A percentile compares a stretch with the other conserved stretches of the same genome.
Conservation (phyloP, 148 eudicot species). For the Spergularia bocconei region DNA sequence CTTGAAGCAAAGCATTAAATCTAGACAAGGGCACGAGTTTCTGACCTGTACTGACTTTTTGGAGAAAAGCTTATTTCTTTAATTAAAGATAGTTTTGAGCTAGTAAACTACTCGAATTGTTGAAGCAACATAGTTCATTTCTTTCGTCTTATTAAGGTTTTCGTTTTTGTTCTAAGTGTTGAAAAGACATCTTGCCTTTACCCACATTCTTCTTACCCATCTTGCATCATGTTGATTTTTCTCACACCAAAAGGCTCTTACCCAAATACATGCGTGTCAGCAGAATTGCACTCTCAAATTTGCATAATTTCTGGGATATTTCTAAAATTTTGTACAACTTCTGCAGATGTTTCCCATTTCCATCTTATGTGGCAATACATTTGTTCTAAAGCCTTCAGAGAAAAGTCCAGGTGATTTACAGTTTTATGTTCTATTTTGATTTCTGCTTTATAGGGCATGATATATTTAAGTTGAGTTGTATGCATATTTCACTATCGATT, state of each 20-base stretch:
- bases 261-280: neutral
- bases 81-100: neutral
- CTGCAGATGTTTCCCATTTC: conserved; percentile 77
- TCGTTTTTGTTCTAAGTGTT: neutral
- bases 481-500: too few relatives aligned
- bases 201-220: neutral
- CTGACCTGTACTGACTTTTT: neutral
- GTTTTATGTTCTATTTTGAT: conserved; percentile 7
- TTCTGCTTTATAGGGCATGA: neutral
- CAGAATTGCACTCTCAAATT: neutral
- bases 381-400: conserved; percentile 67
- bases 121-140: neutral
- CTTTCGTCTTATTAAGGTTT: neutral
- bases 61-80: neutral
- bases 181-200: neutral
- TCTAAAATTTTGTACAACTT: neutral
- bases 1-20: neutral
- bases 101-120: neutral
- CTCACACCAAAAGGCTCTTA: neutral
- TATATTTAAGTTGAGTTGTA: neutral
- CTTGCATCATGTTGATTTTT: neutral
- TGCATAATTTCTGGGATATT: neutral
- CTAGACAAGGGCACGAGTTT: conserved; percentile 9
- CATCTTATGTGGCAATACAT: conserved; percentile 64
- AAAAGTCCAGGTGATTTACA: conserved; percentile 56